Evolutionary conservation across 805 yeast genomes (phyloP).

Genomic region (Hanseniaspora mollemarum): DNA sequence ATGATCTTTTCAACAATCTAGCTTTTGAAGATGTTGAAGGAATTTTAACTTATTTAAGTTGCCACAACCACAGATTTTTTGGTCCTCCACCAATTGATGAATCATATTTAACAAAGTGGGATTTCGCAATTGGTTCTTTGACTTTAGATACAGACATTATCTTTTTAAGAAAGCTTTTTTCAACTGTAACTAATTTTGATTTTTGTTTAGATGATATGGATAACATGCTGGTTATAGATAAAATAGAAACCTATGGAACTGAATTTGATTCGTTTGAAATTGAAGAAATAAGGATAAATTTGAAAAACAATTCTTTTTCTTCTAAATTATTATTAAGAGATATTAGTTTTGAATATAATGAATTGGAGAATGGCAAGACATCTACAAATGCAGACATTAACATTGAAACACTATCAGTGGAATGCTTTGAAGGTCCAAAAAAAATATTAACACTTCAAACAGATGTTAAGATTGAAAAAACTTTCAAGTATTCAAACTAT

Average conservation of each 20-base stretch:
- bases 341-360: slow-evolving; percentile 42
- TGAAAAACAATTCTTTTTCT: slow-evolving; percentile 30
- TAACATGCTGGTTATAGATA: slow-evolving; percentile 51
- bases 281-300: slow-evolving; percentile 35
- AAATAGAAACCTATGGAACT: slow-evolving; percentile 54
- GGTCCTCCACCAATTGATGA: slow-evolving; percentile 85
- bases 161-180: slow-evolving; percentile 35
- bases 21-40: slow-evolving; percentile 28
- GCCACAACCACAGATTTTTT: slow-evolving; percentile 86
- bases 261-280: slow-evolving; percentile 50
- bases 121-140: slow-evolving; percentile 54
- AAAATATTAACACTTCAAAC: slow-evolving; percentile 42
- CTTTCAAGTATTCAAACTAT: slow-evolving; percentile 43
- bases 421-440: slow-evolving; percentile 12
- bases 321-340: slow-evolving; percentile 23
- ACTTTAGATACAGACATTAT: slow-evolving; percentile 39
- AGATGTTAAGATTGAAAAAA: slow-evolving; percentile 47
- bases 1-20: slow-evolving; percentile 20
- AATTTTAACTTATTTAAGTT: slow-evolving; percentile 36
- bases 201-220: slow-evolving; percentile 66
- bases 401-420: slow-evolving; percentile 38
- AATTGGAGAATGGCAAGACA: slow-evolving; percentile 57
- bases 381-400: slow-evolving; percentile 42
- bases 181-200: slow-evolving; percentile 39
- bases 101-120: slow-evolving; percentile 87